Conservation (phyloP, 352 stramenopile species). For the Phytopythium sindhum region DNA sequence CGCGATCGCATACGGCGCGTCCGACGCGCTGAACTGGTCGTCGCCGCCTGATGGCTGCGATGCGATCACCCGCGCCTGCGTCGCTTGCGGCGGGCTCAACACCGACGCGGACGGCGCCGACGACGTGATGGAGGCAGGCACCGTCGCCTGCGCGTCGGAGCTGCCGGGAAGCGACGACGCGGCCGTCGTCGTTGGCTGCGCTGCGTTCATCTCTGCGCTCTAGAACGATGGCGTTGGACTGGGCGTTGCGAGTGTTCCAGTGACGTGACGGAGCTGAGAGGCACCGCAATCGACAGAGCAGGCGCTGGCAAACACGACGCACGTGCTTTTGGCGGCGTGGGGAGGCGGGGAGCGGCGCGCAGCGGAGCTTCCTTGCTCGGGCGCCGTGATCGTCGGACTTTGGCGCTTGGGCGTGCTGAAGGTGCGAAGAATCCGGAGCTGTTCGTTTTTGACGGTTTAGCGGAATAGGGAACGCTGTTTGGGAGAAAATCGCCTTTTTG, state of each 20-base stretch:
- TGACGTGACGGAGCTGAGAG: not conserved
- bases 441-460: not conserved
- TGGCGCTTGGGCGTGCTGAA: no score
- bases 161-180: not conserved
- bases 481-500: not conserved
- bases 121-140: not conserved
- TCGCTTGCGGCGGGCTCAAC: not conserved
- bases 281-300: not conserved
- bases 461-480: no score
- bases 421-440: not conserved
- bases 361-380: not conserved
- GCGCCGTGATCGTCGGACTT: not conserved
- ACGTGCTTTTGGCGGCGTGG: not conserved
- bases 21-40: slow-evolving; percentile 16
- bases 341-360: not conserved
- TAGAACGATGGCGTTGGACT: not conserved
- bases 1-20: slow-evolving; percentile 30
- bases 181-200: not conserved
- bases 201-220: not conserved
- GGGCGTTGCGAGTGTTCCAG: not conserved
- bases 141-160: not conserved
- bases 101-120: not conserved
- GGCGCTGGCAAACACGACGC: not conserved
- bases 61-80: not conserved
- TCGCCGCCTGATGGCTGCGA: not conserved